Evolutionary conservation across 2,329 filamentous ascomycete species (phyloP).

Genomic region (Ophiostoma triangulosporum): DNA sequence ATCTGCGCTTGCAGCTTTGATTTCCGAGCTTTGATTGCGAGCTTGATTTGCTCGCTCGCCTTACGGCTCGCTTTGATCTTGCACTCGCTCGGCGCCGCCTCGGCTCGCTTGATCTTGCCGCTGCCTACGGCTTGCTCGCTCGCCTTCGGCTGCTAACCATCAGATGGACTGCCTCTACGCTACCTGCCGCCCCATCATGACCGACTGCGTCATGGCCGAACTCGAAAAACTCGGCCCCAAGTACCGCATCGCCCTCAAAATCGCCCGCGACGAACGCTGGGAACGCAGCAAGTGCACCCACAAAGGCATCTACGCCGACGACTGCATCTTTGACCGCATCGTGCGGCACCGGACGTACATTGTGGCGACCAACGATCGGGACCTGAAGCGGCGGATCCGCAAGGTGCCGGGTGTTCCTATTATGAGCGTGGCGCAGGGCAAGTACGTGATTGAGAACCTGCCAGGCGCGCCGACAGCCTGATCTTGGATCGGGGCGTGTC

Average conservation of each 20-base stretch:
- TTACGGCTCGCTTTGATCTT: no score
- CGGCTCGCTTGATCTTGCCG: no score
- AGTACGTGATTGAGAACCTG: constrained; percentile 87
- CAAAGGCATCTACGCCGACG: constrained; percentile 72
- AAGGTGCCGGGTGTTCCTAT: constrained; percentile 62
- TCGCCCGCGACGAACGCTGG: constrained; percentile 83
- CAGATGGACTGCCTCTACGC: constrained; percentile 91
- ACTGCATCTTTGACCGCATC: constrained; percentile 67
- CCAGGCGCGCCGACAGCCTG: constrained; percentile 54
- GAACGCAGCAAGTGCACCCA: constrained; percentile 79
- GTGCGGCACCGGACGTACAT: constrained; percentile 41
- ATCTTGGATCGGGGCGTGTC: not conserved
- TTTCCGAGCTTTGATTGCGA: not conserved
- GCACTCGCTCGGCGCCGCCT: no score
- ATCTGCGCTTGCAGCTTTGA: constrained; percentile 29
- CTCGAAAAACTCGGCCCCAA: constrained; percentile 81
- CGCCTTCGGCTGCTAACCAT: not conserved
- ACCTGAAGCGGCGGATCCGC: constrained; percentile 67
- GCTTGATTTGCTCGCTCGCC: not conserved
- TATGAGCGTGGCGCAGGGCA: constrained; percentile 72
- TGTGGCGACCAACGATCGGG: constrained; percentile 51
- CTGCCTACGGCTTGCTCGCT: no score
- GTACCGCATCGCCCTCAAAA: constrained; percentile 72
- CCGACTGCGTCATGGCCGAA: constrained; percentile 62
- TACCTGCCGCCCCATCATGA: constrained; percentile 81